Conservation (phyloP, 129 eudicot species). For the Centaurea solstitialis region DNA sequence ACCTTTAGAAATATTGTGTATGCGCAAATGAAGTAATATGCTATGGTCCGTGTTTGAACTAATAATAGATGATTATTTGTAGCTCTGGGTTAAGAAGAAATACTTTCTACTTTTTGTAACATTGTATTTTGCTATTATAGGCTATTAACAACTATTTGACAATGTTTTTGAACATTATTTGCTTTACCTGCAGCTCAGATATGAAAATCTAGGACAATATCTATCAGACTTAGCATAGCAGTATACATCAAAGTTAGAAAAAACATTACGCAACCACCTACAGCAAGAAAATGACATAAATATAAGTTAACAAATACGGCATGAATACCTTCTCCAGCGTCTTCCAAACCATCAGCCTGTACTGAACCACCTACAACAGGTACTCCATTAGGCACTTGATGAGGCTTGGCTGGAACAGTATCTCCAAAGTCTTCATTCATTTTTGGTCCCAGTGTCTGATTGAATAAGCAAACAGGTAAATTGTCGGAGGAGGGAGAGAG, state of each 20-base stretch:
- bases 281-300: neutral
- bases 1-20: conserved; percentile 4
- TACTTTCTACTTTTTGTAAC: neutral
- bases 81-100: neutral
- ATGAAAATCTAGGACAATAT: neutral
- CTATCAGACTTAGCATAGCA: neutral
- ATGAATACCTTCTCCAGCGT: conserved; percentile 63
- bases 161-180: neutral
- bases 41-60: neutral
- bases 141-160: neutral
- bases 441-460: conserved; percentile 49
- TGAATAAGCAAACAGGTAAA: conserved; percentile 1
- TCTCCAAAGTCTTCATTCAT: conserved; percentile 63
- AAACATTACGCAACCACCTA: too few relatives aligned
- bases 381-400: conserved; percentile 35
- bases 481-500: neutral
- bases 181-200: neutral
- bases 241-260: neutral
- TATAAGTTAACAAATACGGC: neutral
- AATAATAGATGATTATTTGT: neutral
- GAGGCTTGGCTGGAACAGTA: conserved; percentile 85
- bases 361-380: conserved; percentile 31
- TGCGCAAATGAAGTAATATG: neutral
- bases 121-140: neutral
- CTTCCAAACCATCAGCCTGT: conserved; percentile 40